Base-by-base conservation (phyloP, 1,284 basidiomycete species). In the Sanghuangporus sanghuang region DNA sequence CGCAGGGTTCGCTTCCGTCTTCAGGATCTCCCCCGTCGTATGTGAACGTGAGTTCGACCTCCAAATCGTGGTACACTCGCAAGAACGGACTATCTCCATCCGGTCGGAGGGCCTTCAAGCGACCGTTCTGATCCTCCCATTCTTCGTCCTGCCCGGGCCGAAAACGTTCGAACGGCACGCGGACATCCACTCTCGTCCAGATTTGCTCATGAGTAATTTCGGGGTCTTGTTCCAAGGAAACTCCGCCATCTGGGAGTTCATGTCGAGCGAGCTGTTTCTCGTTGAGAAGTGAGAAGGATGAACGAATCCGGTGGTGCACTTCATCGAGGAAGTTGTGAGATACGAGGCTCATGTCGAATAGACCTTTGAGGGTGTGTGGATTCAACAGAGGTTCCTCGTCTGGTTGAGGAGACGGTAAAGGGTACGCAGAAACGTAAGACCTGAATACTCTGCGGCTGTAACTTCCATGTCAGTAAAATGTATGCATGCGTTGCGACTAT, bases 111-210 rank as follows among this genome's bases (percentile, higher is more conserved):
- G 42, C 38, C 67, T 71, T 23, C 72, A 73, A 38, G 70, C 62
- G 39, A 79, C 80, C 32, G 77, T 55, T 48, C 40, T 49, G 59
- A 21, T 42, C 14, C 50, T 63, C 78, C 83, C 81, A 87, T 64
- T 76, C 77, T 32, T 62, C 63, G 21, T 68, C 68, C 27, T 71
- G 67, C 53, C 72, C 69, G 3, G 67, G 69, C 64, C 57, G 69
- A 50, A 57, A 69, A 50, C 73, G 44, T 67, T 60, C 69, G 64
- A 89, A 77, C 0, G 85, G 83, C 23, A 91, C 71, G 8, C 71
- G 71, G 23, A 80, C 78, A 61, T 87, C 81, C 67, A 92, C 74
- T 6, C 82, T 82, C 71, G 84, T 85, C 88, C 89, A 91, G n/a
- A 44, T 40, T 21, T 42, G 35, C 35, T 63, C 57, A 8, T 50